A percentile compares a stretch with the other conserved stretches of the same genome.
These are phyloP conservation scores for Ochromonas danica DNA, from an alignment of 108 stramenopile species.

Conservation along the genomic window DNA sequence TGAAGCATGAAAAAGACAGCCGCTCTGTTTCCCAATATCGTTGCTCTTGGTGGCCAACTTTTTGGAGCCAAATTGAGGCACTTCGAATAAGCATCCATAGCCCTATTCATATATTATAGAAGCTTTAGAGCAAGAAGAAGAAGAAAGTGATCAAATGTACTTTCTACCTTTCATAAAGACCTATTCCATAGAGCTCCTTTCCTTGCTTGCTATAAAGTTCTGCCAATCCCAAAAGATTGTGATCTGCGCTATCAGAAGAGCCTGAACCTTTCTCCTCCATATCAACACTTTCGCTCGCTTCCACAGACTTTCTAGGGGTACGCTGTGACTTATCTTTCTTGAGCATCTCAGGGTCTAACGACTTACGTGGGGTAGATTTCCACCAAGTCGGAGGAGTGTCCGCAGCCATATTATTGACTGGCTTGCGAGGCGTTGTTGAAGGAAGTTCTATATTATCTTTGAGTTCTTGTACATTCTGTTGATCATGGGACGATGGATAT, in stretches of 20 bases:
- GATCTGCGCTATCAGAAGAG: background rate
- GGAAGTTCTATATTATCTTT: too few relatives aligned
- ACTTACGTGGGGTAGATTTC: too few relatives aligned
- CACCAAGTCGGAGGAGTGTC: background rate
- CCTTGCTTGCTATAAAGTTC: constrained; percentile 32
- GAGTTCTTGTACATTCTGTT: too few relatives aligned
- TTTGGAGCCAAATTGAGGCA: constrained; percentile 23
- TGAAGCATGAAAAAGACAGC: constrained; percentile 19
- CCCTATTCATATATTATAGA: background rate
- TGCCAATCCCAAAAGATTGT: background rate
- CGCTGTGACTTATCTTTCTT: too few relatives aligned
- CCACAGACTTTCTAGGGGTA: background rate
- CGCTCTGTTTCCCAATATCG: constrained; percentile 5
- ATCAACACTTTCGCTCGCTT: too few relatives aligned
- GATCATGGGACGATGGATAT: too few relatives aligned
- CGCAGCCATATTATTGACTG: too few relatives aligned
- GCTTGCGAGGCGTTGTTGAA: too few relatives aligned
- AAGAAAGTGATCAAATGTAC: background rate
- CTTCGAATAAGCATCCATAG: constrained; percentile 1
- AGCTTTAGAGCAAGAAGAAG: background rate
- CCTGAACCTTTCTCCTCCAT: too few relatives aligned
- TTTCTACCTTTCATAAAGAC: background rate
- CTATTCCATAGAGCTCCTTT: background rate
- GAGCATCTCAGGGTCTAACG: too few relatives aligned
- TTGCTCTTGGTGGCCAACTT: background rate